A percentile compares a stretch with the other conserved stretches of the same genome.
These are phyloP conservation scores for Eleusine indica DNA, from an alignment of 176 grass and related monocot genomes.

Conservation along the genomic window DNA sequence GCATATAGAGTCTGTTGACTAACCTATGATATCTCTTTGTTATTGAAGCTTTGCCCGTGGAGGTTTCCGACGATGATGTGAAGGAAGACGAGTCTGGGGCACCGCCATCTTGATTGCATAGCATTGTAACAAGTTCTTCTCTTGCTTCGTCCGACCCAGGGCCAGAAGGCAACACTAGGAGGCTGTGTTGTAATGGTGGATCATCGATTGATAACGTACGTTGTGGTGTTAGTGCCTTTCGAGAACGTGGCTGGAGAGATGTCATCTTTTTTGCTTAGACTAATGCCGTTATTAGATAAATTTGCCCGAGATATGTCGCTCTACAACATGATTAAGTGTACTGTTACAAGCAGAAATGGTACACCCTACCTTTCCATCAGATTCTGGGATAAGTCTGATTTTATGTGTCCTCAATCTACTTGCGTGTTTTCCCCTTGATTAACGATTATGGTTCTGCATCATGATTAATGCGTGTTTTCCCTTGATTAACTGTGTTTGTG, in stretches of 20 bases:
- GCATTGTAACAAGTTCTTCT: not conserved
- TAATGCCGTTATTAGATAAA: not conserved
- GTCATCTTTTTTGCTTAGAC: not conserved
- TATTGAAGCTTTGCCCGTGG: not conserved
- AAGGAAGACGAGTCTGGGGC: not conserved
- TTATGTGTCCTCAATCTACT: too few relatives aligned
- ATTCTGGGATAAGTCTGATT: too few relatives aligned
- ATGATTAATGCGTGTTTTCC: too few relatives aligned
- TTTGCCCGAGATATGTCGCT: too few relatives aligned
- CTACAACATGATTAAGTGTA: not conserved
- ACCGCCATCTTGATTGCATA: not conserved
- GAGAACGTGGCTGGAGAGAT: not conserved
- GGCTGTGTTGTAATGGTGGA: not conserved
- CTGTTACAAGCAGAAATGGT: not conserved
- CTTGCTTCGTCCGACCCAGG: not conserved
- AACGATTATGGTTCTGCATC: too few relatives aligned
- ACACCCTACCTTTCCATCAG: not conserved
- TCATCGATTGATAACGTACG: not conserved
- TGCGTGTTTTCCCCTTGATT: too few relatives aligned
- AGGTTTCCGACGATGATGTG: not conserved
- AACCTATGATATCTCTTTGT: not conserved
- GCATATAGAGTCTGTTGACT: not conserved
- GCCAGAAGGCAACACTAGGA: not conserved
- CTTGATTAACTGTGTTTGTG: too few relatives aligned
- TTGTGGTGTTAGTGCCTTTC: not conserved